phyloP scores from a whole-genome alignment of 1,284 basidiomycete genomes.

The Puccinia brachypodii region DNA sequence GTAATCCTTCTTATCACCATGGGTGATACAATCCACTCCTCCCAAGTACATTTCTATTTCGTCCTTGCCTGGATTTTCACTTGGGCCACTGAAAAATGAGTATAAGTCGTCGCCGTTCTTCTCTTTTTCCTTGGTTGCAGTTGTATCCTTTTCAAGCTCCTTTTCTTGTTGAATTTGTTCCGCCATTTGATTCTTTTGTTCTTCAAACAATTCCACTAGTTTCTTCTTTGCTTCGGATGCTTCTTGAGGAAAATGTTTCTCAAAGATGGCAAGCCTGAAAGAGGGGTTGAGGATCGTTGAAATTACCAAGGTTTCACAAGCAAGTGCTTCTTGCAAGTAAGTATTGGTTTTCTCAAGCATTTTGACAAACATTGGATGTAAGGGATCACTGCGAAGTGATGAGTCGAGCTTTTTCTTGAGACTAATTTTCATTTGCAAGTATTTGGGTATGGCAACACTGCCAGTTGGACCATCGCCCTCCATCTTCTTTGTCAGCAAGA shows the following conservation, averaged over 20 bases:
- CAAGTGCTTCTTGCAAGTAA: slow-evolving; percentile 22
- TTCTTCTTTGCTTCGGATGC: slow-evolving; percentile 3
- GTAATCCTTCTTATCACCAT: slow-evolving; percentile 21
- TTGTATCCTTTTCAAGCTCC: slow-evolving; percentile 3
- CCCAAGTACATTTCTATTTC: slow-evolving; percentile 1
- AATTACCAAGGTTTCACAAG: slow-evolving; percentile 4
- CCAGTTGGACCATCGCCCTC: slow-evolving; percentile 32
- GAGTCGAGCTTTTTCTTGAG: background rate
- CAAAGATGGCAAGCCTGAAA: slow-evolving; percentile 10
- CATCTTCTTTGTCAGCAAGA: slow-evolving; percentile 15
- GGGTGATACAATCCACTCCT: slow-evolving; percentile 13
- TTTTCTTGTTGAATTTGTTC: slow-evolving; percentile 6
- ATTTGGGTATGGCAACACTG: slow-evolving; percentile 10
- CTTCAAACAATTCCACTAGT: slow-evolving; percentile 16
- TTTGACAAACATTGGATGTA: slow-evolving; percentile 9
- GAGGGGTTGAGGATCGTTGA: slow-evolving; percentile 17
- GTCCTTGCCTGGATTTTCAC: slow-evolving; percentile 5
- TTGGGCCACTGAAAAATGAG: slow-evolving; percentile 25
- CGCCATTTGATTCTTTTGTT: slow-evolving; percentile 11
- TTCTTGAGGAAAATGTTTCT: background rate
- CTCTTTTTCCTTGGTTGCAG: background rate
- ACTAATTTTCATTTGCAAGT: background rate
- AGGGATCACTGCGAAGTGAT: background rate
- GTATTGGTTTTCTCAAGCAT: slow-evolving; percentile 13
- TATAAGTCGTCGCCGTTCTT: background rate